A percentile compares a stretch with the other conserved stretches of the same genome.
Conservation (phyloP, 805 yeast genomes). For the Grigorovia transvaalensis region DNA sequence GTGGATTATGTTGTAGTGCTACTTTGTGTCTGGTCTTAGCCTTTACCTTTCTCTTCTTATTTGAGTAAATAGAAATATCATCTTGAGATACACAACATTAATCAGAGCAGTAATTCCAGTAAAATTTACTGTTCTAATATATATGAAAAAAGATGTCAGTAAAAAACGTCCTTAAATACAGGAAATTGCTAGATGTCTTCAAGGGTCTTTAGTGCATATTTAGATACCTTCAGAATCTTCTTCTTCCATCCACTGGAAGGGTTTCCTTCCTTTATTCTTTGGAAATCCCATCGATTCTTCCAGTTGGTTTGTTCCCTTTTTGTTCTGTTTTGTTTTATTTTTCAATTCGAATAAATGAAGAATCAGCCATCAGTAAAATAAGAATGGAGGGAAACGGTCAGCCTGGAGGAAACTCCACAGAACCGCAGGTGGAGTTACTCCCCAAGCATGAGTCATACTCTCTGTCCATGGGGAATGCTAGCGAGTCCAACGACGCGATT, state of each 20-base stretch:
- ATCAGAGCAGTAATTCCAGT: background rate
- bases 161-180: background rate
- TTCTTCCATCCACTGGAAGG: background rate
- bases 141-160: background rate
- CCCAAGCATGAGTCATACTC: background rate
- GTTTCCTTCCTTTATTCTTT: background rate
- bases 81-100: background rate
- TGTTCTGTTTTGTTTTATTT: too few relatives aligned
- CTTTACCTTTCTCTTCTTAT: background rate
- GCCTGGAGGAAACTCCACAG: background rate
- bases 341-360: background rate
- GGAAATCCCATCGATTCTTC: background rate
- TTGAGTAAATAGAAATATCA: conserved; percentile 1
- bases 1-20: conserved; percentile 12
- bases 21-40: conserved; percentile 9
- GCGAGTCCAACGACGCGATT: background rate
- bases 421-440: background rate
- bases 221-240: background rate
- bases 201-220: background rate
- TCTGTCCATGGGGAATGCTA: too few relatives aligned
- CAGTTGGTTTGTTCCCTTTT: too few relatives aligned
- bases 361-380: too few relatives aligned
- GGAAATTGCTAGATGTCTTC: background rate
- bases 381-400: background rate
- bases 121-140: too few relatives aligned